phyloP scores from a whole-genome alignment of 257 asterid genomes.

The Striga asiatica region DNA sequence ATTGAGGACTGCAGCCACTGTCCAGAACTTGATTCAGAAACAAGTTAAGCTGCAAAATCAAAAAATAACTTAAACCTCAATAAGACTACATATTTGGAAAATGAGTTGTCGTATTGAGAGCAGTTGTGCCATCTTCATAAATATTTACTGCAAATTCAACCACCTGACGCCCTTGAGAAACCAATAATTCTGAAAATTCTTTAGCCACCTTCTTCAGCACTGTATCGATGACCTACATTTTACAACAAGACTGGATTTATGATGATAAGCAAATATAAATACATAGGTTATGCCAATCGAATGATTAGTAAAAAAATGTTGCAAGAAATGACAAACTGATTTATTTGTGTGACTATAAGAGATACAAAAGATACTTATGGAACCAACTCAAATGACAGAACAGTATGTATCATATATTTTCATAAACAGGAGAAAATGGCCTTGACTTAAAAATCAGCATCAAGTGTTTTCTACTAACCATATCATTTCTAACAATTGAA shows the following conservation, averaged over 20 bases:
- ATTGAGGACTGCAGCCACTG: constrained; percentile 32
- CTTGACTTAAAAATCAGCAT: background rate
- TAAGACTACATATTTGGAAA: constrained; percentile 4
- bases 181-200: constrained; percentile 60
- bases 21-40: constrained; percentile 49
- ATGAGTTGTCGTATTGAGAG: constrained; percentile 1
- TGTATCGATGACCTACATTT: constrained; percentile 55
- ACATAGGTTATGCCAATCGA: background rate
- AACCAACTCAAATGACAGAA: background rate
- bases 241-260: constrained; percentile 13
- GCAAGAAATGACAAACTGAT: background rate
- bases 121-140: constrained; percentile 1
- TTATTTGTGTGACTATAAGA: background rate
- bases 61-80: constrained; percentile 12
- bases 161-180: constrained; percentile 79
- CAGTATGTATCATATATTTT: background rate
- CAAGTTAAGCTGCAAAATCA: constrained; percentile 52
- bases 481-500: background rate
- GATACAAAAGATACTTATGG: background rate
- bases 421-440: background rate
- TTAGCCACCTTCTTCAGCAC: constrained; percentile 61
- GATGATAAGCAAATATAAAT: background rate
- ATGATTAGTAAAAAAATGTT: background rate
- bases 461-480: background rate
- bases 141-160: background rate